Percentiles rank a stretch among this genome's conserved stretches.
Conservation (phyloP, 148 eudicot species). For the Cornus controversa region DNA sequence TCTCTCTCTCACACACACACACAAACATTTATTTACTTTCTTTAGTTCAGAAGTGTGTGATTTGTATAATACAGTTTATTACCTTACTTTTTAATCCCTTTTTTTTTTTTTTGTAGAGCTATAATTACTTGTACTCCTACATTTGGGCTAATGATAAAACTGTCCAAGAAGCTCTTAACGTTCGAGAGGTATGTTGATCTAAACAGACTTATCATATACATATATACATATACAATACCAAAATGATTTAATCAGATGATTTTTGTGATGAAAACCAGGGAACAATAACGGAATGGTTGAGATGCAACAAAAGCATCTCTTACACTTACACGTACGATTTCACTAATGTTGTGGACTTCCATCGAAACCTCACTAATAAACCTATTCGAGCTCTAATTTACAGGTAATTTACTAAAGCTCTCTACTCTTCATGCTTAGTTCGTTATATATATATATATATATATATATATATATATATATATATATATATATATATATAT, state of each 20-base stretch:
- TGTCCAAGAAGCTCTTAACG: conserved; percentile 35
- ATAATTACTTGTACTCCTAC: conserved; percentile 12
- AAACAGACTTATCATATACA: too few species aligned
- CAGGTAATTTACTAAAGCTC: not conserved
- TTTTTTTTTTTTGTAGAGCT: conserved; percentile 6
- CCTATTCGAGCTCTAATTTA: conserved; percentile 18
- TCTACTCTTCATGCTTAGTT: not conserved
- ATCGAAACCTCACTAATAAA: conserved; percentile 23
- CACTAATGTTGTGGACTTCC: conserved; percentile 18
- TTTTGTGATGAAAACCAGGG: conserved; percentile 16
- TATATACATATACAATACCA: too few species aligned
- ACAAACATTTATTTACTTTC: not conserved
- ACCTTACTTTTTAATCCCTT: too few species aligned
- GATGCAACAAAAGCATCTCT: conserved; percentile 22
- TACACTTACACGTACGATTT: conserved; percentile 9
- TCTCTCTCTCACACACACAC: too few species aligned
- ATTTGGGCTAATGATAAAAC: conserved; percentile 29
- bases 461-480: not conserved
- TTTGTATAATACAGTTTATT: too few species aligned
- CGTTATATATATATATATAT: not conserved
- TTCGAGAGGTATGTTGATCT: conserved; percentile 28
- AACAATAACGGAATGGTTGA: conserved; percentile 20
- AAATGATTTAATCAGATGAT: too few species aligned
- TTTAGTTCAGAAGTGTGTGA: too few species aligned
- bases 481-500: not conserved